Percentiles rank a stretch among this genome's conserved stretches.
These are phyloP conservation scores for Torulaspora maleeae DNA, from an alignment of 805 yeast genomes.

Conservation along the genomic window DNA sequence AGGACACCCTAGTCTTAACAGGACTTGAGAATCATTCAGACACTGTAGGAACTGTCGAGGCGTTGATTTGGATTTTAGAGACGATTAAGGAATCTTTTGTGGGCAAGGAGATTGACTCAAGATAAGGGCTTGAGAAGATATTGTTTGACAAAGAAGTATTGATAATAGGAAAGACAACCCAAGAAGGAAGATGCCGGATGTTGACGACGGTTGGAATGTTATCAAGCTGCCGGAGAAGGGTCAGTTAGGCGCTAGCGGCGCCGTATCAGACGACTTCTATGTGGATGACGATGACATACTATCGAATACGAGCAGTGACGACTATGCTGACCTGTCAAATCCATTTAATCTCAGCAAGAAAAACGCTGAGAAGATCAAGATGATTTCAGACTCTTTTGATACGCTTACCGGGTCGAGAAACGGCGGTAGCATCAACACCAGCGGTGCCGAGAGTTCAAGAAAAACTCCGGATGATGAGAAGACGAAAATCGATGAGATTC, in stretches of 20 bases:
- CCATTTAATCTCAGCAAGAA: constrained; percentile 4
- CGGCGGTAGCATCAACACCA: background rate
- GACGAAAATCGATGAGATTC: background rate
- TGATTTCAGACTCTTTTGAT: constrained; percentile 13
- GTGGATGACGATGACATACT: constrained; percentile 22
- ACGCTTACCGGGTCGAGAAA: constrained; percentile 16
- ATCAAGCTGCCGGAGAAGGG: constrained; percentile 13
- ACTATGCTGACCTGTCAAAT: constrained; percentile 10
- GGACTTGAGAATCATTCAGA: too few species aligned
- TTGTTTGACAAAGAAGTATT: too few species aligned
- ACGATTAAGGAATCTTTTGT: too few species aligned
- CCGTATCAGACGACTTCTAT: constrained; percentile 13
- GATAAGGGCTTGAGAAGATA: too few species aligned
- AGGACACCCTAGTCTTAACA: too few species aligned
- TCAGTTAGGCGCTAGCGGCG: constrained; percentile 8
- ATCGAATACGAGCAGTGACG: constrained; percentile 25
- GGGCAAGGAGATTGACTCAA: too few species aligned
- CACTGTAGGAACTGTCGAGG: too few species aligned
- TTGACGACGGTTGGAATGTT: constrained; percentile 15
- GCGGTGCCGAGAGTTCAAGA: background rate
- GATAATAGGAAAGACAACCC: background rate
- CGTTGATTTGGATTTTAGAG: too few species aligned
- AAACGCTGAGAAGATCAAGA: background rate
- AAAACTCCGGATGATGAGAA: background rate
- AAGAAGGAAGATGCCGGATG: constrained; percentile 5